Evolutionary conservation across 2,329 filamentous ascomycete genomes (phyloP).

Genomic region (Claviceps digitariae): DNA sequence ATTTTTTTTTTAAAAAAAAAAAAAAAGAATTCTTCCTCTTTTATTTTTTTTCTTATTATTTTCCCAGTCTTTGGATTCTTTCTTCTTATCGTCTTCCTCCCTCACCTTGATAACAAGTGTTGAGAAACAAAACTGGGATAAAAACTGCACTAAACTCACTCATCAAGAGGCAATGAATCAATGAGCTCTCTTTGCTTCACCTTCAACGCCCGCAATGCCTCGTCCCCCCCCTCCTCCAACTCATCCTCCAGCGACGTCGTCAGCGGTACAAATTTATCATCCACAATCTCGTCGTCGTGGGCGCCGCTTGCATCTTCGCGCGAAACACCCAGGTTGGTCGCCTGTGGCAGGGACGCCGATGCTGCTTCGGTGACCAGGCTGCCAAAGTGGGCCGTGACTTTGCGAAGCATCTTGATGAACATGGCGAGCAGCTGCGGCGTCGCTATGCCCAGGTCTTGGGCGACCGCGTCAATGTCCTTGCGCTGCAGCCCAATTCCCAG

Average conservation of each 20-base stretch:
- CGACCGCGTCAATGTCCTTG: constrained; percentile 70
- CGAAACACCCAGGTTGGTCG: constrained; percentile 43
- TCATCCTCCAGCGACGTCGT: constrained; percentile 64
- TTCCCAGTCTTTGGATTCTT: no score
- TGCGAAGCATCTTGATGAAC: constrained; percentile 93
- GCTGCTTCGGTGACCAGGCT: constrained; percentile 61
- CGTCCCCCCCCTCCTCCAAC: constrained; percentile 68
- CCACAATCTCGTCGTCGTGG: constrained; percentile 56
- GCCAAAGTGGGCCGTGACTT: constrained; percentile 69
- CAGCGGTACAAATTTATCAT: constrained; percentile 57
- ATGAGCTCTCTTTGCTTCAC: constrained; percentile 81
- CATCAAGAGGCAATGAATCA: constrained; percentile 76
- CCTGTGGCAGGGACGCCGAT: constrained; percentile 48
- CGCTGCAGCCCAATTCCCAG: constrained; percentile 84
- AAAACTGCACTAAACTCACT: no score
- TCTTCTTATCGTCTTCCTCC: no score
- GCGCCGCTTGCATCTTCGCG: constrained; percentile 45
- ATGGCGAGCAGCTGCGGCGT: constrained; percentile 78
- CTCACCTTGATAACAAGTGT: no score
- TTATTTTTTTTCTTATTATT: no score
- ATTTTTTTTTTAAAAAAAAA: no score
- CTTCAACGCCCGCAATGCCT: constrained; percentile 55
- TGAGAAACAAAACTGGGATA: no score
- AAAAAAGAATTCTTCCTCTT: no score
- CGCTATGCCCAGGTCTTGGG: constrained; percentile 62